Evolutionary conservation across 2,329 filamentous ascomycete genomes (phyloP).

Genomic region (Pseudovirgaria hyperparasitica): DNA sequence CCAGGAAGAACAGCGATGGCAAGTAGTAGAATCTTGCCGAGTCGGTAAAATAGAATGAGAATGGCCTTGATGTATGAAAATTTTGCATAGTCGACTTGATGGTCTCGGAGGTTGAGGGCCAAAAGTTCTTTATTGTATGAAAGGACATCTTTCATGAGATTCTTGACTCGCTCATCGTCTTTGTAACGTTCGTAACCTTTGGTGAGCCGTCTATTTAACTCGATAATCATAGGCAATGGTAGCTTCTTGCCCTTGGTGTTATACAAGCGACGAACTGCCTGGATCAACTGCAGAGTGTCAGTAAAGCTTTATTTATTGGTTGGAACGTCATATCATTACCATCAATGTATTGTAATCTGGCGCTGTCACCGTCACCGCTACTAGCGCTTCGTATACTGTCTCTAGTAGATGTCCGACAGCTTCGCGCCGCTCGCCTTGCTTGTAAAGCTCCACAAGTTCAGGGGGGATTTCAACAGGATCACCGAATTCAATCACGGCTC

Average conservation of each 20-base stretch:
- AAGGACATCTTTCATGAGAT: slow-evolving; percentile 61
- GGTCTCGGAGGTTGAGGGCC: slow-evolving; percentile 78
- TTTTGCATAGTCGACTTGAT: slow-evolving; percentile 85
- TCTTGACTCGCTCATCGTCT: slow-evolving; percentile 70
- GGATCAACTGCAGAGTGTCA: slow-evolving; percentile 51
- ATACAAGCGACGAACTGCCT: slow-evolving; percentile 85
- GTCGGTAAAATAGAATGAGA: slow-evolving; percentile 63
- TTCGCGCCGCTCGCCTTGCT: slow-evolving; percentile 61
- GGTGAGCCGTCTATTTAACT: slow-evolving; percentile 82
- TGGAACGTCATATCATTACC: slow-evolving; percentile 31
- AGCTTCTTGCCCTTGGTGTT: slow-evolving; percentile 91
- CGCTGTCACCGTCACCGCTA: slow-evolving; percentile 79
- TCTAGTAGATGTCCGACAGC: slow-evolving; percentile 78
- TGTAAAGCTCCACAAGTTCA: slow-evolving; percentile 77
- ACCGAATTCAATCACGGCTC: slow-evolving; percentile 92
- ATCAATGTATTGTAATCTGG: slow-evolving; percentile 95
- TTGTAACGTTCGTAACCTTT: slow-evolving; percentile 90
- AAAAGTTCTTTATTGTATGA: slow-evolving; percentile 80
- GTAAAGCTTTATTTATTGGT: neutral
- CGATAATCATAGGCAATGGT: slow-evolving; percentile 81
- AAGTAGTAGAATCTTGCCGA: slow-evolving; percentile 64
- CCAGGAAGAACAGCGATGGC: slow-evolving; percentile 76
- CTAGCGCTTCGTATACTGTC: slow-evolving; percentile 71
- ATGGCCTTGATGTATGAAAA: slow-evolving; percentile 68
- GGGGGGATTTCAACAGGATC: slow-evolving; percentile 72